These are phyloP conservation scores for Monosporascus sp. DNA, from an alignment of 2,329 filamentous ascomycete species.

Conservation along the genomic window DNA sequence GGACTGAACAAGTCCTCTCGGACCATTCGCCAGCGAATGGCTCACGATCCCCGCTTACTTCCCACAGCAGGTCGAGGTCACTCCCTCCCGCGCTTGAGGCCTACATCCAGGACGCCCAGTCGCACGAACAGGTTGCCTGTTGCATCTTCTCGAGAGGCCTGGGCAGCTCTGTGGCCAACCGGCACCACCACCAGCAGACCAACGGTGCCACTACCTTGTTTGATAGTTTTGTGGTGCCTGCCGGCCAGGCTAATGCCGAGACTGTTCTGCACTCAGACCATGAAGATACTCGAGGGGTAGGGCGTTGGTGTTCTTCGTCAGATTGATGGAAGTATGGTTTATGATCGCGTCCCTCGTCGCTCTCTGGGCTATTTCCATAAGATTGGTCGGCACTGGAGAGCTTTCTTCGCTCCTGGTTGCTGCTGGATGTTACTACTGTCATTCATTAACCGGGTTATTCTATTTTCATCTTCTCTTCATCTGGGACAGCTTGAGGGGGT, in stretches of 20 bases:
- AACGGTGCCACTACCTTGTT: background rate
- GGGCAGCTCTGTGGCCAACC: background rate
- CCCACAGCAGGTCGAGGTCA: background rate
- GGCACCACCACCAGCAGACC: background rate
- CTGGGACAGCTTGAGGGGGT: no score
- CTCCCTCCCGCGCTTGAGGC: constrained; percentile 1
- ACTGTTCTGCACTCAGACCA: background rate
- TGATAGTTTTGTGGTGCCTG: no score
- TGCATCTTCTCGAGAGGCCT: background rate
- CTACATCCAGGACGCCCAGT: constrained; percentile 1
- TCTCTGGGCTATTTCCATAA: no score
- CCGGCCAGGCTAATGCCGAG: background rate
- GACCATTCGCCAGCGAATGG: background rate
- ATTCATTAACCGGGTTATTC: no score
- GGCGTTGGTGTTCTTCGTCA: background rate
- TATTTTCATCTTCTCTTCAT: no score
- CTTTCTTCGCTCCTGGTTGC: no score
- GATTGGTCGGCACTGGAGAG: no score
- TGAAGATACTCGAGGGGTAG: background rate
- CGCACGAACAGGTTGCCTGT: constrained; percentile 1
- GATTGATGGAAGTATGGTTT: background rate
- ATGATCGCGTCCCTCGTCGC: no score
- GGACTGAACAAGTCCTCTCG: background rate
- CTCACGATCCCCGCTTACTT: background rate
- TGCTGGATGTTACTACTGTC: no score